phyloP scores from a whole-genome alignment of 768 basidiomycete genomes.

The Saitozyma podzolica region DNA sequence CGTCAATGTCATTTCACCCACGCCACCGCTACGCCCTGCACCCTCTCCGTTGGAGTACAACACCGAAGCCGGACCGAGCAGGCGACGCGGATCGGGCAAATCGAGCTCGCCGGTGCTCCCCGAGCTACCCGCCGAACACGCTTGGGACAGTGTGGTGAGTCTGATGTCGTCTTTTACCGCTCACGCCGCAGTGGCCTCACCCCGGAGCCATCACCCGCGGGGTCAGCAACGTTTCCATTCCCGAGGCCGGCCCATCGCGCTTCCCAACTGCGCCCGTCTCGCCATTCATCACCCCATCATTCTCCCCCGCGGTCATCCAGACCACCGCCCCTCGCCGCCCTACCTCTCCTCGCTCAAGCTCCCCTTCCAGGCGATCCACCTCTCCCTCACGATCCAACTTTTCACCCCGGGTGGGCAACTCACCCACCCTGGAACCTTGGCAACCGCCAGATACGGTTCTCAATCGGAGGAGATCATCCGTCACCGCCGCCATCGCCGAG shows the following conservation, averaged over 20 bases:
- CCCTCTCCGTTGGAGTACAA: conserved; percentile 1
- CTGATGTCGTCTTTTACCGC: neutral
- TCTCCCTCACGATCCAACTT: conserved; percentile 14
- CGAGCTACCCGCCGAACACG: conserved; percentile 21
- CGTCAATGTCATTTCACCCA: conserved; percentile 25
- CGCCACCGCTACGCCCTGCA: conserved; percentile 30
- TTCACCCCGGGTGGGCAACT: conserved; percentile 2
- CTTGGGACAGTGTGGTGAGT: conserved; percentile 48
- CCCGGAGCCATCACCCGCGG: conserved; percentile 38
- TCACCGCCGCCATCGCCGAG: conserved; percentile 13
- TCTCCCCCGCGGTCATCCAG: conserved; percentile 34
- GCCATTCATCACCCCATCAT: conserved; percentile 43
- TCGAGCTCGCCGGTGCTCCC: conserved; percentile 7
- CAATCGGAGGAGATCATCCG: conserved; percentile 21
- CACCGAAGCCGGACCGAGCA: neutral
- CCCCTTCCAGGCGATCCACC: conserved; percentile 1
- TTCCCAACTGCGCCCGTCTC: conserved; percentile 35
- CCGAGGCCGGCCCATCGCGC: conserved; percentile 18
- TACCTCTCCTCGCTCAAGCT: conserved; percentile 10
- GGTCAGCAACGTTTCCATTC: conserved; percentile 1
- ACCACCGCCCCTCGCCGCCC: conserved; percentile 15
- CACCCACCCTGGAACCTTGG: neutral
- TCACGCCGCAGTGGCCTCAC: conserved; percentile 4
- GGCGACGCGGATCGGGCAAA: conserved; percentile 3
- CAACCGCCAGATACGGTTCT: neutral